Percentiles rank a stretch among this genome's conserved stretches.
phyloP scores from a whole-genome alignment of 1,139 yeast species.

The Suhomyces bokatorum region DNA sequence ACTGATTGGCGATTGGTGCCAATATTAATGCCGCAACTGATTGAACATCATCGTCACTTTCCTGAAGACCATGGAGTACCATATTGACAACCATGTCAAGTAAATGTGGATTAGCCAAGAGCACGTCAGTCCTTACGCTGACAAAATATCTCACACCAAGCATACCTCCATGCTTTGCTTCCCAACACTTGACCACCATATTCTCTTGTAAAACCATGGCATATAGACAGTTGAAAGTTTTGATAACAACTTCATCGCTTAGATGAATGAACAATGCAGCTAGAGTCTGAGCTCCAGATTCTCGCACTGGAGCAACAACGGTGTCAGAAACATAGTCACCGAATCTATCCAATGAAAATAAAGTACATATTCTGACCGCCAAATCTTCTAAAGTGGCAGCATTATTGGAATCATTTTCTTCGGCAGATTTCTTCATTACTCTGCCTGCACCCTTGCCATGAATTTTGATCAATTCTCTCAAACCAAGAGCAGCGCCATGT shows the following conservation, averaged over 20 bases:
- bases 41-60: conserved; percentile 93
- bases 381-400: conserved; percentile 79
- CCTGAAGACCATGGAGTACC: conserved; percentile 83
- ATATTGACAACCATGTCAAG: conserved; percentile 75
- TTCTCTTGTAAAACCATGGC: conserved; percentile 71
- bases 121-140: conserved; percentile 79
- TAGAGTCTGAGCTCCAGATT: conserved; percentile 91
- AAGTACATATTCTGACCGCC: conserved; percentile 79
- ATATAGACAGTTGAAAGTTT: conserved; percentile 66
- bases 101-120: conserved; percentile 58
- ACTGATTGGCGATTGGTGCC: conserved; percentile 83
- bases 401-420: conserved; percentile 68
- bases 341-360: conserved; percentile 90
- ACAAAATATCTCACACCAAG: conserved; percentile 90
- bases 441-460: conserved; percentile 91
- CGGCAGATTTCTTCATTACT: conserved; percentile 58
- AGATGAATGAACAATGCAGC: conserved; percentile 85
- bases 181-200: conserved; percentile 66
- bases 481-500: conserved; percentile 94
- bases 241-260: conserved; percentile 49
- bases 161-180: conserved; percentile 98
- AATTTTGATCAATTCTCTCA: conserved; percentile 79
- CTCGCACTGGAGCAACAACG: conserved; percentile 97
- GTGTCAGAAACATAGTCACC: conserved; percentile 98
- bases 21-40: conserved; percentile 95